A percentile compares a stretch with the other conserved stretches of the same genome.
These are phyloP conservation scores for Vitis riparia DNA, from an alignment of 164 flowering plant genomes.

Conservation along the genomic window DNA sequence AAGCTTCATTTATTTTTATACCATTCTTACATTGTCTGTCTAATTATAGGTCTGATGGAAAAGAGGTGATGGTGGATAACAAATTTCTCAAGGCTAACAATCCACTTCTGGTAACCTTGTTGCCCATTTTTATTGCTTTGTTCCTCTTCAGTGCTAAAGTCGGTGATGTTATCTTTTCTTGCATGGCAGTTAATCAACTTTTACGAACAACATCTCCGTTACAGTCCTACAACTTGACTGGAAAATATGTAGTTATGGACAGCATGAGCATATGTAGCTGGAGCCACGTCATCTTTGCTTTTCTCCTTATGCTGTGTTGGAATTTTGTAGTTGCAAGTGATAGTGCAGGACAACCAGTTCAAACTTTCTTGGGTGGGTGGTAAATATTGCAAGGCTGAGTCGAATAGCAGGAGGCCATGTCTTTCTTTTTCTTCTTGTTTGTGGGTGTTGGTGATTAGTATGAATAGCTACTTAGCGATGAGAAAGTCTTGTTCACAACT, in stretches of 20 bases:
- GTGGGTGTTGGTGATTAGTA: neutral
- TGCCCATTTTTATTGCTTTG: neutral
- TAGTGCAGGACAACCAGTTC: conserved; percentile 7
- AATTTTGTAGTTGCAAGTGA: conserved; percentile 16
- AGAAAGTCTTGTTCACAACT: neutral
- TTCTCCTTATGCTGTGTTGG: conserved; percentile 7
- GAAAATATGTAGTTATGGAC: neutral
- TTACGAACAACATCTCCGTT: conserved; percentile 84
- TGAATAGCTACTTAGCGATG: no score
- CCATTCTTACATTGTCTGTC: neutral
- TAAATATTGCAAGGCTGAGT: neutral
- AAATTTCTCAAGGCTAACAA: conserved; percentile 61
- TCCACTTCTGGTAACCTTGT: conserved; percentile 64
- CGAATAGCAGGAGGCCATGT: neutral
- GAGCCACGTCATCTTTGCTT: neutral
- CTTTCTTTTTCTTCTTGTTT: neutral
- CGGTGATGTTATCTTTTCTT: neutral
- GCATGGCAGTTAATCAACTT: conserved; percentile 68
- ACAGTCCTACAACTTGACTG: conserved; percentile 41
- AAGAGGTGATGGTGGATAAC: conserved; percentile 76
- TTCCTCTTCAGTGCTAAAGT: neutral
- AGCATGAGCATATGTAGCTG: neutral
- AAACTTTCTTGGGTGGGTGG: neutral
- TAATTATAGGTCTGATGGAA: conserved; percentile 74
- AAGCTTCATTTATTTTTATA: neutral